A percentile compares a stretch with the other conserved stretches of the same genome.
These are phyloP conservation scores for Thermothielavioides terrestris DNA, from an alignment of 495 filamentous ascomycete species.

Conservation along the genomic window DNA sequence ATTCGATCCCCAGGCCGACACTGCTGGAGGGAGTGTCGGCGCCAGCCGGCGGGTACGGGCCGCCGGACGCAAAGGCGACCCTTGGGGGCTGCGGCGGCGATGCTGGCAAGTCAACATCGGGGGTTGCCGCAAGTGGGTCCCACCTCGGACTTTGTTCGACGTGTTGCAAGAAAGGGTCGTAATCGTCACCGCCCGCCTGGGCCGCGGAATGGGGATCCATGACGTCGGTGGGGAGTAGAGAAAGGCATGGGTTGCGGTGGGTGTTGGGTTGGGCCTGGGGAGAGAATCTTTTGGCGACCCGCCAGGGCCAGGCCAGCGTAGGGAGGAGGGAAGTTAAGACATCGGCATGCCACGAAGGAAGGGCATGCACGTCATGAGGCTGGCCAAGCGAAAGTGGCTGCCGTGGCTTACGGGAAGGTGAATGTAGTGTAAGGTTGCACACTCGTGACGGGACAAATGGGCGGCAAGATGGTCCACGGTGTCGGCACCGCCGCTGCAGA, in stretches of 20 bases:
- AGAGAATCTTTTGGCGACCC: not conserved
- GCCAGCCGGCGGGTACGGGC: not conserved
- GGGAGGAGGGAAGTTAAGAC: not conserved
- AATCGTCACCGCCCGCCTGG: not conserved
- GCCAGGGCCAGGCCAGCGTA: not conserved
- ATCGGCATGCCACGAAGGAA: not conserved
- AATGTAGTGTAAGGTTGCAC: not conserved
- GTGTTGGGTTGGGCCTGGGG: not conserved
- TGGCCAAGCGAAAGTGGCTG: not conserved
- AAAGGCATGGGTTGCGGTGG: not conserved
- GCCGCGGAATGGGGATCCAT: not conserved
- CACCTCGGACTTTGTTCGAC: not conserved
- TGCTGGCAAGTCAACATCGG: not conserved
- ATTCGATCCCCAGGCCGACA: slow-evolving; percentile 3
- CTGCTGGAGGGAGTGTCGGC: not conserved
- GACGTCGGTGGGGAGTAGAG: not conserved
- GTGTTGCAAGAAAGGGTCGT: not conserved
- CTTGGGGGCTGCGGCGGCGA: not conserved
- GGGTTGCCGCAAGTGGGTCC: slow-evolving; percentile 2
- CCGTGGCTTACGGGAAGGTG: not conserved
- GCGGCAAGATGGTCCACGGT: not conserved
- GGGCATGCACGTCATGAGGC: slow-evolving; percentile 4
- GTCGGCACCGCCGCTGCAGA: not conserved
- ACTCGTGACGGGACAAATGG: no score
- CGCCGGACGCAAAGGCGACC: not conserved